Percentiles rank a stretch among this genome's conserved stretches.
These are phyloP conservation scores for Hypoxylon sp. DNA, from an alignment of 2,329 filamentous ascomycete species.

Conservation along the genomic window DNA sequence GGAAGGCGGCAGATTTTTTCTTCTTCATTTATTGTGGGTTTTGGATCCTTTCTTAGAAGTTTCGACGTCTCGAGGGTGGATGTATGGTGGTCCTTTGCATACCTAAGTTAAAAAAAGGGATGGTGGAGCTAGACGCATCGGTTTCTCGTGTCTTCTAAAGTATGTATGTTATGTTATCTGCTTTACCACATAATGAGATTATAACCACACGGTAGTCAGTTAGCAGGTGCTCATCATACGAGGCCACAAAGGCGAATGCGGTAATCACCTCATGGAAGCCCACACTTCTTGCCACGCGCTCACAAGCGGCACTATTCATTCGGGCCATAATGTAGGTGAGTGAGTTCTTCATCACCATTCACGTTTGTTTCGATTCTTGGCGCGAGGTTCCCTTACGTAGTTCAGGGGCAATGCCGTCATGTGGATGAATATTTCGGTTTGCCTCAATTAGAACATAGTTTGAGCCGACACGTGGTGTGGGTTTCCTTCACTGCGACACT, in stretches of 20 bases:
- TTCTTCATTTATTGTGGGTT: neutral
- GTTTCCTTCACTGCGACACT: neutral
- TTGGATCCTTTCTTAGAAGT: neutral
- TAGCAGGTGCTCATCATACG: neutral
- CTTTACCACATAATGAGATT: conserved; percentile 1
- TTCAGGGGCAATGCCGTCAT: conserved; percentile 1
- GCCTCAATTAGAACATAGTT: neutral
- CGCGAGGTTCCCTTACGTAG: conserved; percentile 19
- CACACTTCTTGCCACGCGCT: neutral
- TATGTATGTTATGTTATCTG: neutral
- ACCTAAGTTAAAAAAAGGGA: neutral
- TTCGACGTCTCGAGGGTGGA: neutral
- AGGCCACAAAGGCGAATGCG: neutral
- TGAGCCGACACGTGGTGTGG: neutral
- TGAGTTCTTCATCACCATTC: neutral
- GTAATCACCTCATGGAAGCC: neutral
- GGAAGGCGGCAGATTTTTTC: conserved; percentile 9
- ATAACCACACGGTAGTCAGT: neutral
- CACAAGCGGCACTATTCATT: neutral
- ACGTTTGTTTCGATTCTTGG: neutral
- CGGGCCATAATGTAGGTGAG: neutral
- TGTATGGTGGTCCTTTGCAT: neutral
- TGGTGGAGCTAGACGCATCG: neutral
- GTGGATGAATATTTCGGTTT: conserved; percentile 4
- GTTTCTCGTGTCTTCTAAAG: conserved; percentile 9